Evolutionary conservation across 2,329 filamentous ascomycete genomes (phyloP), one percentile per base, ranked within the genome.

Genomic region (Plenodomus tracheiphilus): DNA sequence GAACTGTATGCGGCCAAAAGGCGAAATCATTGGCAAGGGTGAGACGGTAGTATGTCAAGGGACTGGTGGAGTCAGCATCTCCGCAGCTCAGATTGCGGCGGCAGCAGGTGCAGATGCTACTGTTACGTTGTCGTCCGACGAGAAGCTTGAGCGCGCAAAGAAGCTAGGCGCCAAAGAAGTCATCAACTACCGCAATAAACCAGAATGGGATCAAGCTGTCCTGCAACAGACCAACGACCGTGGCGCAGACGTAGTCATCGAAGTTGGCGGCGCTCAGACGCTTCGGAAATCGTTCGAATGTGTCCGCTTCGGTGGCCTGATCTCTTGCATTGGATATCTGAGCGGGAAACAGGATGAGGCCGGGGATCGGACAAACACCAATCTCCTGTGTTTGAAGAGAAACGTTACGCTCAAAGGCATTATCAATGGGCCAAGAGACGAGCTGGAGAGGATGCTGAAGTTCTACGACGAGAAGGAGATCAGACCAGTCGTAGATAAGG

Each of bases 171-270:
- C 83, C 0, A 75, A 79, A 45, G 74, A 82, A 38, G 72, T 80
- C 2, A 76, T 88, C 65, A 87, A 88, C 69, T 88, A 88, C 68
- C 81, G 78, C 47, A 75, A 67, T 0, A 76, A 76, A 8, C 70
- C 79, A 0, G 77, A 82, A 41, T 88, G 85, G 85, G 82, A 85
- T n/a, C 69, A 75, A 2, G 77, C 77, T 21, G 84, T 84, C 15
- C 77, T 80, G 50, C 72, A 73, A 9, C 65, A 79, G 9, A 79
- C 77, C 0, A 49, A 65, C 3, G 62, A 65, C 41, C 54, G 67
- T 4, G 76, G 76, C 42, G 75, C 70, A 3, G 78, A 81, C 56
- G 76, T 80, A 43, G 77, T 80, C 43, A 73, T 82, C 46, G 78
- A 82, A 59, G 74, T 75, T 17, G 77, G 79, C n/a, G 77, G 79